Percentiles rank a stretch among this genome's conserved stretches.
Conservation (phyloP, 768 basidiomycete genomes). For the Gymnopilus dilepis region DNA sequence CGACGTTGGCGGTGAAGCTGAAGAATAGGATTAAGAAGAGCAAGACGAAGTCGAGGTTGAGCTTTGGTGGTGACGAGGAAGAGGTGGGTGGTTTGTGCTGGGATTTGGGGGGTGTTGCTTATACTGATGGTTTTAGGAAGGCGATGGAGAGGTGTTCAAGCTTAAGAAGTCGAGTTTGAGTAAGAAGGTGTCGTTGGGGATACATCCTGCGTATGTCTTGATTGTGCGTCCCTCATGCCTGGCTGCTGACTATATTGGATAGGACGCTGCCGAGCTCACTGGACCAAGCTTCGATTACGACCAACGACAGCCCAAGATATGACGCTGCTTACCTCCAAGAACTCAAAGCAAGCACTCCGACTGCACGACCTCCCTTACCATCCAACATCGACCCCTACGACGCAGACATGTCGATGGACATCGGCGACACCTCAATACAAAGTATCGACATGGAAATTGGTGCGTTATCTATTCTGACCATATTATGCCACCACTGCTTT, state of each 20-base stretch:
- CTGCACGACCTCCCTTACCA: conserved; percentile 49
- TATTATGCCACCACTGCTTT: conserved; percentile 3
- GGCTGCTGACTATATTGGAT: conserved; percentile 1
- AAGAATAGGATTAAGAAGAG: conserved; percentile 75
- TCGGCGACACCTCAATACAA: conserved; percentile 44
- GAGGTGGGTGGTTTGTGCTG: conserved; percentile 31
- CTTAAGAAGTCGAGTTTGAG: conserved; percentile 84
- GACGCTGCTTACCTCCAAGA: conserved; percentile 75
- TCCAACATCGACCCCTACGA: conserved; percentile 48
- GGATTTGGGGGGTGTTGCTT: conserved; percentile 25
- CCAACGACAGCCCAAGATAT: conserved; percentile 65
- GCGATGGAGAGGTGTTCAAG: conserved; percentile 69
- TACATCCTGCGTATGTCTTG: conserved; percentile 51
- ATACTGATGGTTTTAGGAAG: conserved; percentile 48
- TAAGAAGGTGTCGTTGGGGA: conserved; percentile 62
- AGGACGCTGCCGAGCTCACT: conserved; percentile 53
- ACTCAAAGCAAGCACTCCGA: conserved; percentile 78
- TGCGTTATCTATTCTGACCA: conserved; percentile 12
- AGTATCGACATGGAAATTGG: conserved; percentile 36
- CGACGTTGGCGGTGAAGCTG: conserved; percentile 64
- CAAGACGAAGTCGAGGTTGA: conserved; percentile 70
- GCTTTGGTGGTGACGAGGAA: conserved; percentile 72
- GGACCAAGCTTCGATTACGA: conserved; percentile 61
- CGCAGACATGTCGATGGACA: conserved; percentile 54
- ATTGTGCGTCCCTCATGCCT: not conserved